A percentile compares a stretch with the other conserved stretches of the same genome.
These are phyloP conservation scores for Collybia sordida DNA, from an alignment of 768 basidiomycete genomes.

Conservation along the genomic window DNA sequence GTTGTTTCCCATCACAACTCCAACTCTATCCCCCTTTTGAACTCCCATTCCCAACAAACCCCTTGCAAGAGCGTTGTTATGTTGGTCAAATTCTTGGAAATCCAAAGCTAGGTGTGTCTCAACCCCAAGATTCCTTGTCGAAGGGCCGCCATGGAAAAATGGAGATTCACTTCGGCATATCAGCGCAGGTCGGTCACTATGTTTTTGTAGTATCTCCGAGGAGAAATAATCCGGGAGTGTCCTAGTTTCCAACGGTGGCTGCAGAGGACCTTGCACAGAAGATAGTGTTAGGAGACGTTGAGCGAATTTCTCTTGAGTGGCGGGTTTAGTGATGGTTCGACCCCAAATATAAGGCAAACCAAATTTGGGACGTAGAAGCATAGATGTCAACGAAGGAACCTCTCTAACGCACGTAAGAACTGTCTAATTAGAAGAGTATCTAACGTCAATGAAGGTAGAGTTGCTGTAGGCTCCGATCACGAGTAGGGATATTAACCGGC, in stretches of 20 bases:
- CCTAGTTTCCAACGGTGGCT: constrained; percentile 53
- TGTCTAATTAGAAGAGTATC: too few species aligned
- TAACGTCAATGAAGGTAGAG: too few species aligned
- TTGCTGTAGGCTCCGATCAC: too few species aligned
- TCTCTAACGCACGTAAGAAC: too few species aligned
- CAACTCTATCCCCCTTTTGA: constrained; percentile 73
- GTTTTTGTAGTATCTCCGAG: constrained; percentile 49
- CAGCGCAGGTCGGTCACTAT: constrained; percentile 57
- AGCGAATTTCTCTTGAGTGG: too few species aligned
- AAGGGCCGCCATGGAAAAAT: constrained; percentile 60
- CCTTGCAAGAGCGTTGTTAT: constrained; percentile 66
- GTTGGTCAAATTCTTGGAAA: constrained; percentile 65
- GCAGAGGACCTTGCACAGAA: constrained; percentile 52
- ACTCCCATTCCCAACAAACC: constrained; percentile 73
- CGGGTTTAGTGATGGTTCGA: too few species aligned
- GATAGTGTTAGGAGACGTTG: constrained; percentile 42
- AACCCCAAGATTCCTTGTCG: constrained; percentile 47
- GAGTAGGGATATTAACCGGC: background rate
- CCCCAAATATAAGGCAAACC: too few species aligned
- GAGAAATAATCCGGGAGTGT: constrained; percentile 67
- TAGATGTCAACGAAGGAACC: too few species aligned
- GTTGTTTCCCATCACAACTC: constrained; percentile 82
- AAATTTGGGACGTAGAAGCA: too few species aligned
- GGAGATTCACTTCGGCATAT: constrained; percentile 62
- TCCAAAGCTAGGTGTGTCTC: constrained; percentile 66